Percentiles rank a stretch among this genome's conserved stretches.
phyloP scores from a whole-genome alignment of 169 alveolate species.

The Cryptosporidium meleagridis region DNA sequence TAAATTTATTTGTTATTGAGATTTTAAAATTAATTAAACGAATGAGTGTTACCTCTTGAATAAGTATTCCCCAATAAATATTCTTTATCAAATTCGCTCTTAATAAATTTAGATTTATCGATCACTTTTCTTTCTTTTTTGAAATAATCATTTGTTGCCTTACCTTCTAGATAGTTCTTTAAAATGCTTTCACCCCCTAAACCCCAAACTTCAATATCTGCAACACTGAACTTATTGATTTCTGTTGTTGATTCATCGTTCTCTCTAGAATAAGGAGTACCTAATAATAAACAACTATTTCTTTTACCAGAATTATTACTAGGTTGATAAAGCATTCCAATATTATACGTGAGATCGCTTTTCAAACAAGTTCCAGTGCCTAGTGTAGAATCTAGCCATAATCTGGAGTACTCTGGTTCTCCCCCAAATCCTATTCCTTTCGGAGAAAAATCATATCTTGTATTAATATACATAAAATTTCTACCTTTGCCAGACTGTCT shows the following conservation, averaged over 20 bases:
- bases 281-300: slow-evolving; percentile 62
- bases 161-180: slow-evolving; percentile 30
- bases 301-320: slow-evolving; percentile 6
- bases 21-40: not conserved
- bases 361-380: slow-evolving; percentile 60
- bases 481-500: slow-evolving; percentile 61
- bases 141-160: slow-evolving; percentile 61
- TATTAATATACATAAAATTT: slow-evolving; percentile 58
- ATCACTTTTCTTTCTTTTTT: slow-evolving; percentile 64
- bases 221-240: slow-evolving; percentile 44
- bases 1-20: not conserved
- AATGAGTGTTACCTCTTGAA: slow-evolving; percentile 11
- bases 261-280: slow-evolving; percentile 54
- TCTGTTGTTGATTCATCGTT: slow-evolving; percentile 51
- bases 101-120: slow-evolving; percentile 63
- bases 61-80: slow-evolving; percentile 40
- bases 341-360: slow-evolving; percentile 45
- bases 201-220: slow-evolving; percentile 74
- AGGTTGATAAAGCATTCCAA: slow-evolving; percentile 62
- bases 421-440: slow-evolving; percentile 74
- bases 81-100: slow-evolving; percentile 68
- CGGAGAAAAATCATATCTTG: slow-evolving; percentile 69
- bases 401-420: slow-evolving; percentile 61
- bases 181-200: slow-evolving; percentile 38
- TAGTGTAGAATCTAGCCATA: slow-evolving; percentile 60